Evolutionary conservation across 192 early-diverging fungal genomes (phyloP).

Genomic region (Coemansia sp.): DNA sequence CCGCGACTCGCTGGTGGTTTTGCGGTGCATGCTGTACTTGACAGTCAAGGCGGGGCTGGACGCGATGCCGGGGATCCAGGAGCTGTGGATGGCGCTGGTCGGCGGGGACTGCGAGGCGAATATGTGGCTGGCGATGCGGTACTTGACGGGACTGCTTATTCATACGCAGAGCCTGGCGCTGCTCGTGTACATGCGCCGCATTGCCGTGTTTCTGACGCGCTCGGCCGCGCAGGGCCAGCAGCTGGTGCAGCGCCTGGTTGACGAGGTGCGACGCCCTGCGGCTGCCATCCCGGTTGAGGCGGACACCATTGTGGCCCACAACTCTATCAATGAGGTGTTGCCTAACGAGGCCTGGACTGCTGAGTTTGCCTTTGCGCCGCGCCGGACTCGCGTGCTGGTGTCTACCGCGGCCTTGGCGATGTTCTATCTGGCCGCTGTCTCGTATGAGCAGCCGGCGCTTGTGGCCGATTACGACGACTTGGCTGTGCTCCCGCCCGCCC

Average conservation of each 20-base stretch:
- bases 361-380: constrained; percentile 24
- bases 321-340: constrained; percentile 12
- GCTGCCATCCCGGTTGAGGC: constrained; percentile 26
- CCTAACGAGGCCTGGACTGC: constrained; percentile 32
- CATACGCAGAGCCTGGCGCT: constrained; percentile 29
- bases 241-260: constrained; percentile 28
- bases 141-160: constrained; percentile 30
- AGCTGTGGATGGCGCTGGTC: constrained; percentile 40
- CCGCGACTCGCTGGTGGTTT: constrained; percentile 39
- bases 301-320: constrained; percentile 12
- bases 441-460: constrained; percentile 35
- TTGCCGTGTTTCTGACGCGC: constrained; percentile 48
- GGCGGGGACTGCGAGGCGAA: constrained; percentile 5
- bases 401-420: constrained; percentile 38
- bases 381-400: constrained; percentile 9
- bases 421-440: constrained; percentile 47
- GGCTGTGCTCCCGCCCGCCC: constrained; percentile 27
- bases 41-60: constrained; percentile 24
- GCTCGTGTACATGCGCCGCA: constrained; percentile 36
- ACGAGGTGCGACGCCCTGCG: constrained; percentile 26
- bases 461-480: constrained; percentile 26
- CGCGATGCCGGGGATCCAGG: constrained; percentile 31
- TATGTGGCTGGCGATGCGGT: constrained; percentile 38
- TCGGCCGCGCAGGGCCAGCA: constrained; percentile 27
- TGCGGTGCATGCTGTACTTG: constrained; percentile 52